Conservation (phyloP, 2,329 filamentous ascomycete genomes). For the Sporothrix protearum region DNA sequence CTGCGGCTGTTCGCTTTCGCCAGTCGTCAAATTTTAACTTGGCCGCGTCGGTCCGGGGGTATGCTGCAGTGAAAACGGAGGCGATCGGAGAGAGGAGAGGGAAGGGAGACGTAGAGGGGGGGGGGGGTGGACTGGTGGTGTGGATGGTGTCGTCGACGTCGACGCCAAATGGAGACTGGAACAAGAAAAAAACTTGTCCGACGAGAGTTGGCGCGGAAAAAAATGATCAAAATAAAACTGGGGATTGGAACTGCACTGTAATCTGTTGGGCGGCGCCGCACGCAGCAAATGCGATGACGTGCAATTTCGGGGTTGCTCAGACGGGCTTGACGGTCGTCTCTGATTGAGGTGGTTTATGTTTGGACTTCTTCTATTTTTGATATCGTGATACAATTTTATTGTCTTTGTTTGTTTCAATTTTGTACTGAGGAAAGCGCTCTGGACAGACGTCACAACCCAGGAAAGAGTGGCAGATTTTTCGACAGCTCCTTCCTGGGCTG, state of each 20-base stretch:
- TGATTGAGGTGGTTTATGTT: neutral
- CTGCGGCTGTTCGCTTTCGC: constrained; percentile 1
- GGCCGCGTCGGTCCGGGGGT: neutral
- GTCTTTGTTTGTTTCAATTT: neutral
- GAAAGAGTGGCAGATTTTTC: constrained; percentile 15
- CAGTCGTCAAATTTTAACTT: constrained; percentile 17
- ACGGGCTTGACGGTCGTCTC: neutral
- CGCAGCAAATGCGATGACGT: neutral
- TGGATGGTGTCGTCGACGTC: constrained; percentile 13
- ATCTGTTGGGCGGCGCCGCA: neutral
- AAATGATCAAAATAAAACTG: constrained; percentile 23
- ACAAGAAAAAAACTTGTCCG: constrained; percentile 25
- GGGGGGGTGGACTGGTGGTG: neutral
- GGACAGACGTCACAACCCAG: neutral
- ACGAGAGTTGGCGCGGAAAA: constrained; percentile 24
- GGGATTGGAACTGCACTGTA: constrained; percentile 15
- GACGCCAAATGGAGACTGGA: constrained; percentile 24
- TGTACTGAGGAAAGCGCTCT: neutral
- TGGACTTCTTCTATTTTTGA: neutral
- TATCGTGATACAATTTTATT: neutral
- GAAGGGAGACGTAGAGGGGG: neutral
- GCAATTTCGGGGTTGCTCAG: neutral
- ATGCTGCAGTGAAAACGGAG: neutral
- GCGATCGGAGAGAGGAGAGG: neutral
- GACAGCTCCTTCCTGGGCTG: constrained; percentile 16